Base-by-base conservation (phyloP, 2,329 filamentous ascomycete genomes). In the Zopfia rhizophila region DNA sequence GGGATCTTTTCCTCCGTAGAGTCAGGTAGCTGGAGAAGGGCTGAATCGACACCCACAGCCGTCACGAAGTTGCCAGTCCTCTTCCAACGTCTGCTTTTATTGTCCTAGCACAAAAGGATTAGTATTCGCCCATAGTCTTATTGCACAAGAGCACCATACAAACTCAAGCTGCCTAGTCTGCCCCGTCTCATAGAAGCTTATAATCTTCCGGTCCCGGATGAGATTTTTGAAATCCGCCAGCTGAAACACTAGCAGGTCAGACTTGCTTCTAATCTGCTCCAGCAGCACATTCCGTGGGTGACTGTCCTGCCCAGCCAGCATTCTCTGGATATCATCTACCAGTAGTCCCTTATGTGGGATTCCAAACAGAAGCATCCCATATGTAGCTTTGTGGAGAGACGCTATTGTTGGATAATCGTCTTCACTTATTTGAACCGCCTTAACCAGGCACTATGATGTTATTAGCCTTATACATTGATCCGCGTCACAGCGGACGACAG, bases 161-260 rank as follows among this genome's bases (percentile, higher is more conserved):
- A 31, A 38, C 12, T 53, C 30, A 7, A 66, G 31, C 32, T 46
- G 43, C 32, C 44, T 49, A 2, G 62, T 65, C 28, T 61, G 60
- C 13, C 46, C n/a, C 10, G 48, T 62, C 40, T 68, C 63, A 27
- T 59, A 69, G 40, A 68, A 69, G 45, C 56, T 67, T 21, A 63
- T 45, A 22, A 69, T 55, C 38, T 64, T 66, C 2, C 60, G 46
- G 27, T 66, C 61, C 11, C 54, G 43, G 24, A 64, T 53, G 32
- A 65, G 28, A 31, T 69, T 61, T 33, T 55, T 65, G 33, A 69
- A 68, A 24, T 61, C 53, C 0, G 25, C 44, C 2, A 65, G 43
- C 19, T 66, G 62, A 29, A 33, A 35, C 11, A 29, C 28, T 1
- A 68, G 53, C 12, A 46, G 13, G 11, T 32, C 14, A 31, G 42